A percentile compares a stretch with the other conserved stretches of the same genome.
Conservation (phyloP, 257 asterid species). For the Solanum arcanum region DNA sequence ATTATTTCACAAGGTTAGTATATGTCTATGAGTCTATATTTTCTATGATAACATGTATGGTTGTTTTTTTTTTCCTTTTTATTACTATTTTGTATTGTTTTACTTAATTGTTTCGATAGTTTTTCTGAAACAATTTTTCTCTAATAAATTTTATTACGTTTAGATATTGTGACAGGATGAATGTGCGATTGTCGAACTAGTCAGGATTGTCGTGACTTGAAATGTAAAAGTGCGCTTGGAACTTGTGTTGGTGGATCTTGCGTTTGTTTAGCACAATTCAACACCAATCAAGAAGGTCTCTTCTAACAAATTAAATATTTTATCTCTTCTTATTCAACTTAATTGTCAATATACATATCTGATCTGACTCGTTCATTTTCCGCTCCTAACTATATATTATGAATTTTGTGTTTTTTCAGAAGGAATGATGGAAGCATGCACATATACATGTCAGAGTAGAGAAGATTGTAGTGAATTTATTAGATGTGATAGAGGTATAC, state of each 20-base stretch:
- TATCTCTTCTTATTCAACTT: neutral
- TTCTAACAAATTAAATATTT: too few relatives aligned
- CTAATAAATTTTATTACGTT: neutral
- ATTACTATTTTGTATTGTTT: too few relatives aligned
- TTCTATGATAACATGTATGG: neutral
- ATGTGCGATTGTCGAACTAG: neutral
- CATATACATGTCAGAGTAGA: neutral
- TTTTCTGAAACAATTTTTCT: too few relatives aligned
- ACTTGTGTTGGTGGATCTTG: neutral
- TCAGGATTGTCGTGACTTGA: neutral
- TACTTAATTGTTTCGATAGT: too few relatives aligned
- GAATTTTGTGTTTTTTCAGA: neutral
- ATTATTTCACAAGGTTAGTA: neutral
- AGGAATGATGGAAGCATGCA: neutral
- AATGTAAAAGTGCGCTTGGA: neutral
- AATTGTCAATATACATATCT: too few relatives aligned
- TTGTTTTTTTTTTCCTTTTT: fast-evolving
- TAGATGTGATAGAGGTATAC: neutral
- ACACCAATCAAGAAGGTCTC: neutral
- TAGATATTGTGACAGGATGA: neutral
- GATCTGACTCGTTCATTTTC: neutral
- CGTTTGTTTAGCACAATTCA: neutral
- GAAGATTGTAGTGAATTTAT: neutral
- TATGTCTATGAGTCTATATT: neutral
- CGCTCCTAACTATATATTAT: neutral